Base-by-base conservation (phyloP, 1,284 basidiomycete genomes). In the Ganoderma leucocontextum region DNA sequence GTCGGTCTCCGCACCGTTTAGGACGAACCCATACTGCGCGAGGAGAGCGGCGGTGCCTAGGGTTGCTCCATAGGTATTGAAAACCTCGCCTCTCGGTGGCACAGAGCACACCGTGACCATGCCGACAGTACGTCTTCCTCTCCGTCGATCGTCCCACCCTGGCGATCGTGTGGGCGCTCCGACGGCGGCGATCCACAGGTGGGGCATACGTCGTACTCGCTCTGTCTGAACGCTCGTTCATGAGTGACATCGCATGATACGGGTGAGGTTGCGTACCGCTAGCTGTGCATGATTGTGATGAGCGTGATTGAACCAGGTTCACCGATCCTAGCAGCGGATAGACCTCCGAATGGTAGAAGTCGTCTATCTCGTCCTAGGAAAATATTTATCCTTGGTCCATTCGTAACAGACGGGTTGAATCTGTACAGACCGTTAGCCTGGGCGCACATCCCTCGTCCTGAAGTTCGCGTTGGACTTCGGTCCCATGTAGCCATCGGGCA, bases 131-230 rank as follows among this genome's bases (percentile, higher is more conserved):
- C 84, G n/a, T 29, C n/a, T 19, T 58, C 55, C 17, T 10, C 33
- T 4, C 2, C 29, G 12, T 19, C 13, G 12, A 17, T 4, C 19
- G 22, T 13, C 12, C 15, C 25, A 22, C 72, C 76, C 13, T 81
- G 80, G 38, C 73, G 72, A 77, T 97, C 95, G 78, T 97, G 95
- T 17, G 79, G 73, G 75, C 96, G 98, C 75, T 89, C 86, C 5
- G 82, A 75, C n/a, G n/a, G n/a, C 9, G 95, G 78, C 2, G 91
- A 91, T 15, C 96, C 96, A 76, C 96, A 98, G 61, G 82, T 80
- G n/a, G 88, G 82, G 76, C 96, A 97, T 17, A 97, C 96, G 78
- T 92, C 89, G 76, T 89, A 93, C 73, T 97, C 95, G 65, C 88
- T 92, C 89, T 95, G 76, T 57, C 74, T 67, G 44, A 35, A 38